Evolutionary conservation across 139 green algal genomes (phyloP), one percentile per base, ranked within the genome.

Genomic region (Mychonastes homosphaera): DNA sequence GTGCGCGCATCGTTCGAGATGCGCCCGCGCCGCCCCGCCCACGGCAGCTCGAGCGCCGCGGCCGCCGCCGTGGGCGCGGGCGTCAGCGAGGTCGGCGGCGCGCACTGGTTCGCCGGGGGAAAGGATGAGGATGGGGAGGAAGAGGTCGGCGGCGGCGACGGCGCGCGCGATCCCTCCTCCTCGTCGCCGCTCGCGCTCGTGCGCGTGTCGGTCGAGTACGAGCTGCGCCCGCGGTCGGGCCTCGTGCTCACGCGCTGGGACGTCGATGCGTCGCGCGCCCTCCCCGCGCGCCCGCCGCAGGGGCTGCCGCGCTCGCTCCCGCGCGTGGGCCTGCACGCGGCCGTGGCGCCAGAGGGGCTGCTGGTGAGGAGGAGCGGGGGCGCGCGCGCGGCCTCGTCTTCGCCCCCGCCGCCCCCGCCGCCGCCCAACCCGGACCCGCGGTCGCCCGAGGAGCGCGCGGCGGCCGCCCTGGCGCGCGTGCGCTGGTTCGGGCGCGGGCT

Each of bases 401-500:
- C n/a, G n/a, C n/a, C n/a, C n/a, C n/a, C n/a, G n/a, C n/a, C n/a
- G n/a, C n/a, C n/a, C n/a, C n/a, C n/a, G n/a, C n/a, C n/a, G n/a
- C n/a, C n/a, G n/a, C n/a, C n/a, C n/a, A n/a, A n/a, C n/a, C n/a
- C n/a, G n/a, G n/a, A n/a, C n/a, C n/a, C n/a, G n/a, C n/a, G n/a
- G n/a, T n/a, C n/a, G n/a, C n/a, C n/a, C n/a, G n/a, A n/a, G 7
- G 19, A 36, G 9, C 10, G 41, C 41, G 41, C 24, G 33, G 47
- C 2, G 18, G 47, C 47, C 21, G 47, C 7, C 0, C 3, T 1
- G 18, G 47, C 16, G n/a, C 19, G 45, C 19, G 67, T 79, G 18
- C n/a, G 47, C 10, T 97, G 84, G 83, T 81, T 79, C 40, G 90
- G 90, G 9, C 43, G 67, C 2, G 90, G 90, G 3, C 90, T 89